Evolutionary conservation across 1,284 basidiomycete genomes (phyloP), one percentile per base, ranked within the genome.

Genomic region (Pisolithus thermaeus): DNA sequence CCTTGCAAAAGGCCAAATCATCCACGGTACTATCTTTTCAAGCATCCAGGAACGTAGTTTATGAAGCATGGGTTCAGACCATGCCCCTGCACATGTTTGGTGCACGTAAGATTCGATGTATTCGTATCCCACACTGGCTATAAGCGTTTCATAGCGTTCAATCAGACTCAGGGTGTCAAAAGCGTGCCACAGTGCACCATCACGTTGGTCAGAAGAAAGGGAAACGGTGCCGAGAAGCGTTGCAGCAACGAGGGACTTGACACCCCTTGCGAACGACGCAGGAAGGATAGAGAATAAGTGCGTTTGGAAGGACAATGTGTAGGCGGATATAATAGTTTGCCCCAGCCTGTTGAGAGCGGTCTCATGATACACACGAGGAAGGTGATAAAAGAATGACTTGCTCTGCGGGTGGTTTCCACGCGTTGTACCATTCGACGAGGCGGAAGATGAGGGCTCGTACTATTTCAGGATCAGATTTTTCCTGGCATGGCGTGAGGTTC

Each of bases 101-200:
- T 78, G 56, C 0, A 94, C 84, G 49, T 90, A 77, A 7, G 72
- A 67, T 61, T 93, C 89, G 53, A 97, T 93, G 58, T 84, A 82
- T 58, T 90, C 86, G 59, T 92, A 92, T 30, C 90, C 88, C 2
- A 94, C 86, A 51, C 82, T 83, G 27, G 87, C 84, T 25, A 97
- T 79, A 48, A 92, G 81, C 2, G 83, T 82, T 58, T 94, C 90
- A 63, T 91, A 95, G 28, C 92, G 81, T 53, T 93, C 89, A 28
- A 92, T 74, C 12, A 96, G 73, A 2, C 89, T 89, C 0, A 97
- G 76, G 2, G 77, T 72, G 49, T 88, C 84, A 44, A 93, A 84
- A 0, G 80, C 74, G 16, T 70, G 71, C 86, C 86, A 90, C 27
- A 80, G 64, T 20, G 67, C 56, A 4, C 59, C 64, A 41, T 66